Base-by-base conservation (phyloP, 2,329 filamentous ascomycete species). In the Penicillium sp. region DNA sequence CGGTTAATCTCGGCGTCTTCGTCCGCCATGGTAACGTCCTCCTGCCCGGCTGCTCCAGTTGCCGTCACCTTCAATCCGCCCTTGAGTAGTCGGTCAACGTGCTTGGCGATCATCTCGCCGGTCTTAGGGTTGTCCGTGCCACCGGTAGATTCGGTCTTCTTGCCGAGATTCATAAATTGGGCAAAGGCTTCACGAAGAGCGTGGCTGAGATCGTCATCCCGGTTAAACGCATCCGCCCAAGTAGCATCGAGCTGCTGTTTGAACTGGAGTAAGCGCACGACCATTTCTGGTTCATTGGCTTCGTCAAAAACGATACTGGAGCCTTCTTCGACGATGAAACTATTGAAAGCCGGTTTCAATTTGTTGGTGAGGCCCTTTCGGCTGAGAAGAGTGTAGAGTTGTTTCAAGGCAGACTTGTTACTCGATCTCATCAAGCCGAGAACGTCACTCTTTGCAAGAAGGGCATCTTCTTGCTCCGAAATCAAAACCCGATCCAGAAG, bases 61-160 rank as follows among this genome's bases (percentile, higher is more conserved):
- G 33, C 86, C 83, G 31, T 86, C 83, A 63, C 41, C 52, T 95
- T 97, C 42, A 92, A 80, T 1, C 94, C 95, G 44, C 90, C 90
- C 49, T 91, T 86, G 28, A 99, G 81, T 18, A 99, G 79, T 75
- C 88, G 81, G 71, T 99, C 94, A 55, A 99, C 88, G 64, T 97
- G 92, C 72, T 96, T 97, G 27, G 94, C 95, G 62, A 96, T 95
- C 92, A 97, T 96, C 76, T 99, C 94, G 44, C 92, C 94, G 13
- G 95, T 90, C 77, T 95, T 97, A 16, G 91, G 90, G 50, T 92
- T 95, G 50, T 91, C 87, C 0, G 89, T 90, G 46, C 85, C 84
- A 82, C 88, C 92, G 4, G 84, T 86, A 4, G 84, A 78, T 7
- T 83, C 80, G 1, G 83, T 85, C 65, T 86, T 88, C 66, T 87